A percentile compares a stretch with the other conserved stretches of the same genome.
Evolutionary conservation across 108 stramenopile genomes (phyloP).

Genomic region (Aurantiochytrium sp.): DNA sequence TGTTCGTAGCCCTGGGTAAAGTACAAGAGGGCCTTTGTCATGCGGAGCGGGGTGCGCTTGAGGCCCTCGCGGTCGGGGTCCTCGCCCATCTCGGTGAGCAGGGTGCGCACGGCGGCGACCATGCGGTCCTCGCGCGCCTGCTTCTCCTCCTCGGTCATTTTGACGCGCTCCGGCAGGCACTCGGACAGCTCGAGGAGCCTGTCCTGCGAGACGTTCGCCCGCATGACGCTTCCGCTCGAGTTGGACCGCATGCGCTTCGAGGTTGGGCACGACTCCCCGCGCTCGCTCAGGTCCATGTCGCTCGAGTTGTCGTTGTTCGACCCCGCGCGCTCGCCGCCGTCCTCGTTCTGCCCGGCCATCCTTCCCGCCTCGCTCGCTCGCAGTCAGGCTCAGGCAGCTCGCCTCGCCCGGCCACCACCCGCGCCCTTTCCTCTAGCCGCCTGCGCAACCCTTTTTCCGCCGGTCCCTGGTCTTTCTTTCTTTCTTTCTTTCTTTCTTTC

Average conservation of each 20-base stretch:
- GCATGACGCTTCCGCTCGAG: background rate
- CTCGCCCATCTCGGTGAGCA: slow-evolving; percentile 91
- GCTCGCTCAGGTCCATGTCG: background rate
- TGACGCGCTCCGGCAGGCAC: background rate
- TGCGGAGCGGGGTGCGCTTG: slow-evolving; percentile 76
- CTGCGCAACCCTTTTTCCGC: too few relatives aligned
- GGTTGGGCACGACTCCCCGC: background rate
- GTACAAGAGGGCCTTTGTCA: slow-evolving; percentile 87
- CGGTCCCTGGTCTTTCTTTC: too few relatives aligned
- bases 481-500: too few relatives aligned
- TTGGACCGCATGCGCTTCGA: background rate
- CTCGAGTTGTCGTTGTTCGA: background rate
- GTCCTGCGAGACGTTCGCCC: background rate
- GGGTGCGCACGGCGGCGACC: background rate
- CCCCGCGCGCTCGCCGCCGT: too few relatives aligned
- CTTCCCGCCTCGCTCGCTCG: too few relatives aligned
- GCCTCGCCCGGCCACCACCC: too few relatives aligned
- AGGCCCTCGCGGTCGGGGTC: slow-evolving; percentile 85
- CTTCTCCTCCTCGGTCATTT: background rate
- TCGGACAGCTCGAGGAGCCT: slow-evolving; percentile 6
- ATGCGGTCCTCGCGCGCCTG: background rate
- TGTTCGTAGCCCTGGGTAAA: slow-evolving; percentile 81
- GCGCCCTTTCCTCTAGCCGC: too few relatives aligned
- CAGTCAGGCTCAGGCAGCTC: too few relatives aligned
- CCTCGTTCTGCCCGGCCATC: too few relatives aligned